Base-by-base conservation (phyloP, 2,329 filamentous ascomycete species). In the Colletotrichum sp. region DNA sequence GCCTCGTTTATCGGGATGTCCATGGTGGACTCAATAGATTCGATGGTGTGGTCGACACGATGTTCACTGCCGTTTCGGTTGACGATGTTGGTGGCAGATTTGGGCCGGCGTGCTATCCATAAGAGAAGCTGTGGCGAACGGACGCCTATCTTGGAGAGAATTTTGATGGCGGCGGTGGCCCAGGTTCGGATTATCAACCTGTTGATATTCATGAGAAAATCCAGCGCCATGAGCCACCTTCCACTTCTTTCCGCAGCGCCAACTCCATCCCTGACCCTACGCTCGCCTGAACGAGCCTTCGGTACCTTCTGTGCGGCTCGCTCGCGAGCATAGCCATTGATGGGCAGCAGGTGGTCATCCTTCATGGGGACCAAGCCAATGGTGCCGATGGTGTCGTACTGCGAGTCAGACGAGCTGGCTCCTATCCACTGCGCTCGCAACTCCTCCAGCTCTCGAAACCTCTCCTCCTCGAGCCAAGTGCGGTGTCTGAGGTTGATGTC, bases 391-490 rank as follows among this genome's bases (percentile, higher is more conserved):
- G 87, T 86, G 74, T 92, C 90, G 72, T 89, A 90, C 4, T 85
- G 86, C 4, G 88, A 86, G 16, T 87, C 87, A 3, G 87, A 84
- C 3, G 88, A 79, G 26, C 87, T 87, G 18, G 88, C 84, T 7
- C 86, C 87, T 7, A 89, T 83, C 84, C 88, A 89, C 66, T 90
- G 88, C 80, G 87, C 87, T 48, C 88, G 87, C 48, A 91, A 79
- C 74, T 89, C 86, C 79, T 97, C 93, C 4, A 98, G 88, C 81
- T 99, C 95, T 60, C 92, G 90, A 12, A 96, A 88, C 7, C 96
- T 91, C 78, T 98, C 95, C 79, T 96, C 95, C 82, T 99, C 97
- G 4, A 99, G 87, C 96, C 97, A 99, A 0, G 97, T 98, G 85
- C 93, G 93, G 43, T 90, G 88, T 78, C 93, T 92, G 4, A 98